A percentile compares a stretch with the other conserved stretches of the same genome.
Evolutionary conservation across 768 basidiomycete genomes (phyloP).

Genomic region (Neoboletus subvelutipes): DNA sequence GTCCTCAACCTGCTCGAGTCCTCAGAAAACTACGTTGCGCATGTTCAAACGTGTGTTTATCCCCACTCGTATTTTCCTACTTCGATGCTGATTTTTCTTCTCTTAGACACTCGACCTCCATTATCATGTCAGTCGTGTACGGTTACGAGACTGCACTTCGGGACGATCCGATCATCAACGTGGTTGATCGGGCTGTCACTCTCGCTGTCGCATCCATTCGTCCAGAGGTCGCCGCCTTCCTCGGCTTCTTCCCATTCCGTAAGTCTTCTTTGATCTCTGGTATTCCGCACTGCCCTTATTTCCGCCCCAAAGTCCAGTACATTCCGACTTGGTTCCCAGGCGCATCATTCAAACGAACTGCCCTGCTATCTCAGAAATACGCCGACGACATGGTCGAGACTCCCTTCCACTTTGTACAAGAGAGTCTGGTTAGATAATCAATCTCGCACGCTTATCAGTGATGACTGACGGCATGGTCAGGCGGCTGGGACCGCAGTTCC

Average conservation of each 20-base stretch:
- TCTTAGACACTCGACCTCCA: constrained; percentile 24
- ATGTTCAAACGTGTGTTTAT: constrained; percentile 27
- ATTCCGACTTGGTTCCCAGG: constrained; percentile 44
- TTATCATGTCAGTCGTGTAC: constrained; percentile 34
- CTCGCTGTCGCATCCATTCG: constrained; percentile 21
- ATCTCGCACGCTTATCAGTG: background rate
- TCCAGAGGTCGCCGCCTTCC: constrained; percentile 33
- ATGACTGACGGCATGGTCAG: constrained; percentile 10
- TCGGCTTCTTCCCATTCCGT: constrained; percentile 40
- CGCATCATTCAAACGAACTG: constrained; percentile 34
- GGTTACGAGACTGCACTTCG: constrained; percentile 27
- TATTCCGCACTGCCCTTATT: background rate
- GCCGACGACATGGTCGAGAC: constrained; percentile 25
- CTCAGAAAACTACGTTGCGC: constrained; percentile 15
- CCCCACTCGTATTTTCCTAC: too few relatives aligned
- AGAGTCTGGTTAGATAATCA: constrained; percentile 28
- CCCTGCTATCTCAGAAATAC: constrained; percentile 20
- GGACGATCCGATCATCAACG: constrained; percentile 27
- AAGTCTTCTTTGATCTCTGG: constrained; percentile 2
- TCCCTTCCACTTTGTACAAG: constrained; percentile 35
- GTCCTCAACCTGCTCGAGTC: constrained; percentile 25
- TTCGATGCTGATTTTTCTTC: background rate
- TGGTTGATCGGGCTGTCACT: constrained; percentile 28
- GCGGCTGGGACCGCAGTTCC: constrained; percentile 23
- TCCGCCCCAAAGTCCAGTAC: constrained; percentile 28